Evolutionary conservation across 2,329 filamentous ascomycete species (phyloP), one percentile per base, ranked within the genome.

Genomic region (Sporothrix pallida): DNA sequence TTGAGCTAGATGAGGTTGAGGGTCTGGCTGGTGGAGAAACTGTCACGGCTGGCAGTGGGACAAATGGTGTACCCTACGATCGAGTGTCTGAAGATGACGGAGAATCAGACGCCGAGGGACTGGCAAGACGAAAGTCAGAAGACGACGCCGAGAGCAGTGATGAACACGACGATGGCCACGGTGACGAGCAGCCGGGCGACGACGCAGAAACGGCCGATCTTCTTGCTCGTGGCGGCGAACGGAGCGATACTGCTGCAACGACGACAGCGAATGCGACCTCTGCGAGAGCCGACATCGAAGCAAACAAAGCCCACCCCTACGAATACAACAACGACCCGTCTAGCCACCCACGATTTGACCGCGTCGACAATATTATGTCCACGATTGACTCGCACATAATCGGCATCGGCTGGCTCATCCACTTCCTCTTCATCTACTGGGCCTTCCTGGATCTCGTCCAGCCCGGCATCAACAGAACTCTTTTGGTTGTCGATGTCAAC

Each of bases 401-500:
- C 13, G 20, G 42, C 7, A 1, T 73, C 1, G 67, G 67, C 44
- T 46, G 44, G 20, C 23, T 52, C 6, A n/a, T 31, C 1, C 72
- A 75, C 13, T 12, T 26, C 4, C 7, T 15, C 1, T 26, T 75
- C 7, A 2, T 73, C 23, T 72, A 72, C 72, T 75, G 74, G 74
- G 63, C 69, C 54, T 73, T 75, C 20, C 72, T 75, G 10, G 74
- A 75, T 42, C 74, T 75, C 48, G n/a, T 73, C 13, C 74, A 75
- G 72, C 68, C 69, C 12, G 1, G 10, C 7, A 15, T 72, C 54
- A 73, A 73, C 46, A 31, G 42, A 2, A 69, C 70, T 37, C 17
- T 75, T 4, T 62, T 75, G 6, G 60, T 58, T 13, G 68, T 75
- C 31, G 71, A 75, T 52, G 23, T n/a, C 56, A 46, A 20, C 37